Base-by-base conservation (phyloP, 129 eudicot species). In the Flaveria trinervia region DNA sequence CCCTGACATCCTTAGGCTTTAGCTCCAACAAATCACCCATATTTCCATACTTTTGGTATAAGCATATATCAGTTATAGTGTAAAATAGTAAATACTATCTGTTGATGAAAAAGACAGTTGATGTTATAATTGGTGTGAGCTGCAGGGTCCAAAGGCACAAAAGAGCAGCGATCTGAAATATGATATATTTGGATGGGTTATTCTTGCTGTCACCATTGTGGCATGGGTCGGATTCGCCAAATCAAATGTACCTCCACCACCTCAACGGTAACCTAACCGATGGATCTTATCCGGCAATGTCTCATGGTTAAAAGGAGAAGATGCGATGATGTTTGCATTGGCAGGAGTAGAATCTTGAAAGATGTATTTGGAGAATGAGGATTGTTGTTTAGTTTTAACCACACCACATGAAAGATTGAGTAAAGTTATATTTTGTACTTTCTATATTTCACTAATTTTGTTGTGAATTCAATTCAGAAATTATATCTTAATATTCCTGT, bases 191-290 rank as follows among this genome's bases (percentile, higher is more conserved):
- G 98, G 98, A 73, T 91, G 97, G 98, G 83, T 91, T 25, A 87
- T 91, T 57, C 97, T 91, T 66, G 98, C 90, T 9, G 93, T 86
- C 66, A 92, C 89, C 28, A 74, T 94, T 52, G 90, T 91, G 59
- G 96, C 86, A 0, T 94, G 98, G 97, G 88, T 89, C 43, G 96
- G 97, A 51, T 87, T 88, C 73, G 87, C 98, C 11, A 91, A 89
- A 76, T 77, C 97, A 65, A 80, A 87, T 12, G 65, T 85, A 72
- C 89, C 90, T 51, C 83, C 92, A 25, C 90, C 94, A 2, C 90
- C 96, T 66, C 81, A 85, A 6, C 79, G 91, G 81, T 92, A 84
- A 89, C 74, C n/a, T 51, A 28, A 1, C 2, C 23, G 2, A 65
- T 10, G 3, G 49, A 36, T 36, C 56, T 18, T 26, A 13, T 36